Base-by-base conservation (phyloP, 805 yeast genomes). In the Debaryomyces prosopidis region DNA sequence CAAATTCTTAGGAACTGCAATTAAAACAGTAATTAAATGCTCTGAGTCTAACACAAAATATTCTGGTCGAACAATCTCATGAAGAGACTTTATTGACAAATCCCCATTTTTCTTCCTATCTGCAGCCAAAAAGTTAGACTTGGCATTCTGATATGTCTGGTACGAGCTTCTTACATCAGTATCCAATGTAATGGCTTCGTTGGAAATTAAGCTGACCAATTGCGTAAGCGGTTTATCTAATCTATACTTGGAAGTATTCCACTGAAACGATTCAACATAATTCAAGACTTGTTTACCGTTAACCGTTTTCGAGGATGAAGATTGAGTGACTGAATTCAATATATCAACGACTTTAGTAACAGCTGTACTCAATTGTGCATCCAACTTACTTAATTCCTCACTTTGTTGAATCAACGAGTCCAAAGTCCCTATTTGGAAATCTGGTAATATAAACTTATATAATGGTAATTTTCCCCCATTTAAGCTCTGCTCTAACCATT, bases 91-190 rank as follows among this genome's bases (percentile, higher is more conserved):
- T 45, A 92, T 91, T 3, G 96, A 85, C 53, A 94, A 76, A 64
- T 94, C 97, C 47, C 99, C 99, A 32, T 88, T 85, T 65, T 86
- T 87, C 69, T 91, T 91, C 60, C 97, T 82, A 66, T 92, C 96
- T 8, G 96, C 92, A 10, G 96, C 90, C 40, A 84, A 77, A 49
- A 90, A 76, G 61, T 84, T 87, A 36, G 95, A 81, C 68, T 85
- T 88, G 40, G 97, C 96, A 39, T 82, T 79, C 57, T 82, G 87
- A 69, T 89, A 94, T 54, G 73, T 77, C 50, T 85, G 80, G 61
- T 78, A 85, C n/a, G 87, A 73, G n/a, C 79, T 69, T 62, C 88
- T 81, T 39, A 94, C 87, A 63, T 94, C 99, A 41, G 80, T 73
- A 63, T 94, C 99, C 55, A 94, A 79, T 43, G 87, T 84, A 50